Evolutionary conservation across 306 rosid genomes (phyloP).

Genomic region (Astragalus glycyphyllos): DNA sequence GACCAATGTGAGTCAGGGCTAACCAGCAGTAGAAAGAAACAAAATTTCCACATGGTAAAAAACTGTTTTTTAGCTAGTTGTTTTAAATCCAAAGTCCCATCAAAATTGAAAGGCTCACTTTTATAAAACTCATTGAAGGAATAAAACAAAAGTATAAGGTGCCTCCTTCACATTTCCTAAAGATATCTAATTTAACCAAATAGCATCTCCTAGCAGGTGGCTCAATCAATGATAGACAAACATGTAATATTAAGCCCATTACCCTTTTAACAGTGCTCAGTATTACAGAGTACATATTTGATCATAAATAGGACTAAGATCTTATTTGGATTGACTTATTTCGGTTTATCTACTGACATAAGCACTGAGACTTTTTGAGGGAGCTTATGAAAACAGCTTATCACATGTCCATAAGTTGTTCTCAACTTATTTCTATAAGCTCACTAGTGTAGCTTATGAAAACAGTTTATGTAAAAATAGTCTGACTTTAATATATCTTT

Average conservation of each 20-base stretch:
- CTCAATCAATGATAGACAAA: neutral
- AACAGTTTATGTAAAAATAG: no score
- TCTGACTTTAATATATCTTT: no score
- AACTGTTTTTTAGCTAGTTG: slow-evolving; percentile 9
- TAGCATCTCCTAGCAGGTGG: slow-evolving; percentile 1
- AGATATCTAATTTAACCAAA: neutral
- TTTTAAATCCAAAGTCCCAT: slow-evolving; percentile 24
- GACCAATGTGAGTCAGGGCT: slow-evolving; percentile 34
- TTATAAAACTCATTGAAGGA: neutral
- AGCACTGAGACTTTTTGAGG: no score
- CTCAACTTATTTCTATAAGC: no score
- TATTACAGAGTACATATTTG: neutral
- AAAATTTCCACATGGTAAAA: neutral
- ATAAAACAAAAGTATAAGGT: slow-evolving; percentile 1
- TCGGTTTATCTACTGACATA: no score
- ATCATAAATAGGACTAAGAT: no score
- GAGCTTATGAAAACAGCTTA: no score
- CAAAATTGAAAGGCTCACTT: slow-evolving; percentile 16
- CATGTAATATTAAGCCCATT: neutral
- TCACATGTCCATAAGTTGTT: no score
- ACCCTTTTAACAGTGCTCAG: neutral
- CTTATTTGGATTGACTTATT: no score
- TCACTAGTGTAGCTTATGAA: no score
- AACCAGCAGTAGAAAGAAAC: slow-evolving; percentile 22
- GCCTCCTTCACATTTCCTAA: slow-evolving; percentile 22